These are phyloP conservation scores for Stemphylium vesicarium DNA, from an alignment of 2,329 filamentous ascomycete genomes.

Conservation along the genomic window DNA sequence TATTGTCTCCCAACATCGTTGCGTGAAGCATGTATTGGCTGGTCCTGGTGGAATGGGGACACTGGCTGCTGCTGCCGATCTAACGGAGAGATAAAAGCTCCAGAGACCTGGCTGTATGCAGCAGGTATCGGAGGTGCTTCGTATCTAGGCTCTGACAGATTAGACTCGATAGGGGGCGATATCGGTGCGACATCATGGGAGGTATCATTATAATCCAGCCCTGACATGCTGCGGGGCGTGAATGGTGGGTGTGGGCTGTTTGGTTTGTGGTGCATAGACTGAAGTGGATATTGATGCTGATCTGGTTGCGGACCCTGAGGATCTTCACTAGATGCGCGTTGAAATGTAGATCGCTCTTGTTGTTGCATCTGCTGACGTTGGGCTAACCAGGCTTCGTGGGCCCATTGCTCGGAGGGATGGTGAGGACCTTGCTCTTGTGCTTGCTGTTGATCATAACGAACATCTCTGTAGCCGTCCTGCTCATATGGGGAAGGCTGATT, in stretches of 20 bases:
- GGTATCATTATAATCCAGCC: slow-evolving; percentile 19
- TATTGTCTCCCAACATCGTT: slow-evolving; percentile 28
- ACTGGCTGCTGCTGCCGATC: slow-evolving; percentile 22
- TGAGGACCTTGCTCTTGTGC: slow-evolving; percentile 7
- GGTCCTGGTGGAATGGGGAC: slow-evolving; percentile 16
- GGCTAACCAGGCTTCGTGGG: slow-evolving; percentile 7
- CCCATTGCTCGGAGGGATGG: neutral
- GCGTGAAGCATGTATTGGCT: slow-evolving; percentile 8
- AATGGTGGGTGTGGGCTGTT: slow-evolving; percentile 11
- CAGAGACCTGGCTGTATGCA: slow-evolving; percentile 43
- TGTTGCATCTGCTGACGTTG: slow-evolving; percentile 11
- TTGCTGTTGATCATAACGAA: slow-evolving; percentile 13
- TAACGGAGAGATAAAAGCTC: slow-evolving; percentile 37
- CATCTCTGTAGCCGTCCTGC: slow-evolving; percentile 1
- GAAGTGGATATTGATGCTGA: slow-evolving; percentile 14
- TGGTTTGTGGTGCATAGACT: slow-evolving; percentile 9
- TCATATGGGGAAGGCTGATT: slow-evolving; percentile 3
- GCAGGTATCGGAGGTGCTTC: slow-evolving; percentile 47
- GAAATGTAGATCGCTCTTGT: slow-evolving; percentile 3
- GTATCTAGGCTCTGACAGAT: slow-evolving; percentile 38
- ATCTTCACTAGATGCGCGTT: slow-evolving; percentile 8
- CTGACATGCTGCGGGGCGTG: slow-evolving; percentile 29
- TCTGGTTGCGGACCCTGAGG: slow-evolving; percentile 14
- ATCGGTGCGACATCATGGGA: slow-evolving; percentile 15
- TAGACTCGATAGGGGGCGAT: slow-evolving; percentile 30